A percentile compares a stretch with the other conserved stretches of the same genome.
Conservation (phyloP, 352 stramenopile species). For the Pilasporangium apinafurcum region DNA sequence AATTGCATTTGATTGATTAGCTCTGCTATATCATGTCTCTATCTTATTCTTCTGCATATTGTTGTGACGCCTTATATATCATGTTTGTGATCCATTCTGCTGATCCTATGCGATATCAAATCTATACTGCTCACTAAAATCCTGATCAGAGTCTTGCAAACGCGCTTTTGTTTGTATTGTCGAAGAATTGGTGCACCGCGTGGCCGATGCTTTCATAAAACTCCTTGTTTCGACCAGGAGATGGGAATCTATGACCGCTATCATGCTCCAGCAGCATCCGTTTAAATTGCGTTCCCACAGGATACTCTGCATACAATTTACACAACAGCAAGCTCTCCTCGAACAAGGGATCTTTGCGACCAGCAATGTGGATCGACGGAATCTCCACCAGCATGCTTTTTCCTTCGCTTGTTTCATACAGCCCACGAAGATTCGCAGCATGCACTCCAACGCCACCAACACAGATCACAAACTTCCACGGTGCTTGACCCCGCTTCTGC, state of each 20-base stretch:
- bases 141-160: slow-evolving; percentile 13
- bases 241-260: slow-evolving; percentile 26
- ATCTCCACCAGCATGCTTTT: slow-evolving; percentile 15
- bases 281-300: slow-evolving; percentile 5
- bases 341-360: slow-evolving; percentile 55
- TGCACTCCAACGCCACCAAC: slow-evolving; percentile 27
- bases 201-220: slow-evolving; percentile 34
- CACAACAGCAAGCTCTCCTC: slow-evolving; percentile 29
- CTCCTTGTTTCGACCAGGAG: slow-evolving; percentile 24
- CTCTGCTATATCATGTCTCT: neutral
- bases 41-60: neutral
- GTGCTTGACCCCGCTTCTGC: slow-evolving; percentile 13
- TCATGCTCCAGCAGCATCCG: slow-evolving; percentile 26
- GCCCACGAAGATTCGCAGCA: slow-evolving; percentile 21
- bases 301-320: slow-evolving; percentile 12
- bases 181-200: slow-evolving; percentile 42
- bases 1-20: too few relatives aligned
- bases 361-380: slow-evolving; percentile 35
- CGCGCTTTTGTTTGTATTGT: slow-evolving; percentile 19
- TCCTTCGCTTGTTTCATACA: slow-evolving; percentile 24
- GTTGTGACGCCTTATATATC: too few relatives aligned
- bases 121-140: too few relatives aligned
- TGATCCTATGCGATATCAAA: too few relatives aligned
- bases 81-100: too few relatives aligned
- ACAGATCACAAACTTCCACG: slow-evolving; percentile 41